Percentiles rank a stretch among this genome's conserved stretches.
Conservation (phyloP, 768 basidiomycete genomes). For the Boletus reticulatus region DNA sequence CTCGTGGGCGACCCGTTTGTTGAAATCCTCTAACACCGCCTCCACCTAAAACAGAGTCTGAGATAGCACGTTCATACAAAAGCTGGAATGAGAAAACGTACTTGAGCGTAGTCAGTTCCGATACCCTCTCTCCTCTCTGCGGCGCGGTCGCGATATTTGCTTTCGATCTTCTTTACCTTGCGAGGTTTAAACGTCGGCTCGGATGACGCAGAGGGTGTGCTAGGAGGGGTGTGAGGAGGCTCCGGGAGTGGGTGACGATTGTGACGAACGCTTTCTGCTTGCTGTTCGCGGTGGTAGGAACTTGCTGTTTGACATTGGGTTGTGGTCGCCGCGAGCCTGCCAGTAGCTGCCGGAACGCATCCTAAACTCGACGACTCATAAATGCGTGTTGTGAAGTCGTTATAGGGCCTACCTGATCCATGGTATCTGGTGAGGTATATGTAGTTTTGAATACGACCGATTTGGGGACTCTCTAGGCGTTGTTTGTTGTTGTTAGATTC, state of each 20-base stretch:
- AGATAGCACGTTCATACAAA: background rate
- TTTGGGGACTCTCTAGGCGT: conserved; percentile 8
- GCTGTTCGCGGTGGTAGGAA: background rate
- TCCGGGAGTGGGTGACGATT: background rate
- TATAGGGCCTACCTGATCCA: conserved; percentile 27
- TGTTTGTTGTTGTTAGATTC: conserved; percentile 30
- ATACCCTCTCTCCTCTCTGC: conserved; percentile 66
- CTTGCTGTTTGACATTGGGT: conserved; percentile 5
- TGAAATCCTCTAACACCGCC: conserved; percentile 79
- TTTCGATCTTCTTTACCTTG: conserved; percentile 63
- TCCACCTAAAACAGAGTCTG: conserved; percentile 52
- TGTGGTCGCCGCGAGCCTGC: conserved; percentile 31
- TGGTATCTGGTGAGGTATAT: conserved; percentile 1
- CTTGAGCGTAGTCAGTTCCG: conserved; percentile 74
- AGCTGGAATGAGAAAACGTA: conserved; percentile 25
- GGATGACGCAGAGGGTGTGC: conserved; percentile 48
- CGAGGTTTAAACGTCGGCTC: conserved; percentile 79
- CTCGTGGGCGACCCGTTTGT: conserved; percentile 56
- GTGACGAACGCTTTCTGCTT: conserved; percentile 18
- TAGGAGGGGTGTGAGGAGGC: conserved; percentile 15
- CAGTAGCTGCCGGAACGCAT: conserved; percentile 58
- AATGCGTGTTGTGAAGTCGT: background rate
- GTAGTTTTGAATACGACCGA: background rate
- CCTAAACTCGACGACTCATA: conserved; percentile 35
- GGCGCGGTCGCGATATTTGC: conserved; percentile 72